phyloP scores from a whole-genome alignment of 75 land plant species.

The Isoetes taiwanensis region DNA sequence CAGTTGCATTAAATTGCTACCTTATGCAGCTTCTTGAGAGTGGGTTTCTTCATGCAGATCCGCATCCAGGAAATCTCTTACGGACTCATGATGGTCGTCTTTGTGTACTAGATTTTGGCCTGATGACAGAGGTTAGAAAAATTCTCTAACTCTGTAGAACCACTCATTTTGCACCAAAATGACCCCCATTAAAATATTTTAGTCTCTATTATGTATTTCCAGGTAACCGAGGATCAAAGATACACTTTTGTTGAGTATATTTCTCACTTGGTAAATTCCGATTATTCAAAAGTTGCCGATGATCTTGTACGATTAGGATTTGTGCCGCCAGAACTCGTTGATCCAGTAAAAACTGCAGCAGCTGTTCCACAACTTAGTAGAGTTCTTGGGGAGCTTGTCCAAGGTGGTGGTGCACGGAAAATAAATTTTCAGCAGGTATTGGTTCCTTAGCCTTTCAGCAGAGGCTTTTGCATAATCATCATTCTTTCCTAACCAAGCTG shows the following conservation, averaged over 20 bases:
- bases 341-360: slow-evolving; percentile 32
- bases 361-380: slow-evolving; percentile 34
- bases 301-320: slow-evolving; percentile 42
- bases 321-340: slow-evolving; percentile 34
- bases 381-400: slow-evolving; percentile 23
- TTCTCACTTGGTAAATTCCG: slow-evolving; percentile 32
- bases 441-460: too few relatives aligned
- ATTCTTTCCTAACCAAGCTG: too few relatives aligned
- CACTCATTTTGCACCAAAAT: too few relatives aligned
- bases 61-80: slow-evolving; percentile 43
- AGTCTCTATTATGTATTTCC: too few relatives aligned
- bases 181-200: too few relatives aligned
- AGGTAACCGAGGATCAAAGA: slow-evolving; percentile 39
- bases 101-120: slow-evolving; percentile 32
- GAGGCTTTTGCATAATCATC: too few relatives aligned
- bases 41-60: slow-evolving; percentile 50
- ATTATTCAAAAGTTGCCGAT: slow-evolving; percentile 35
- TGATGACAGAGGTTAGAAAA: slow-evolving; percentile 49
- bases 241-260: slow-evolving; percentile 37
- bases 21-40: slow-evolving; percentile 35
- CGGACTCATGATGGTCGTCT: slow-evolving; percentile 28
- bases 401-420: slow-evolving; percentile 45
- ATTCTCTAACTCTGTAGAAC: too few relatives aligned
- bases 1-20: slow-evolving; percentile 39
- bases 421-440: slow-evolving; percentile 38